Evolutionary conservation across 1,139 yeast genomes (phyloP), one percentile per base, ranked within the genome.

Genomic region (Scheffersomyces illinoinensis): DNA sequence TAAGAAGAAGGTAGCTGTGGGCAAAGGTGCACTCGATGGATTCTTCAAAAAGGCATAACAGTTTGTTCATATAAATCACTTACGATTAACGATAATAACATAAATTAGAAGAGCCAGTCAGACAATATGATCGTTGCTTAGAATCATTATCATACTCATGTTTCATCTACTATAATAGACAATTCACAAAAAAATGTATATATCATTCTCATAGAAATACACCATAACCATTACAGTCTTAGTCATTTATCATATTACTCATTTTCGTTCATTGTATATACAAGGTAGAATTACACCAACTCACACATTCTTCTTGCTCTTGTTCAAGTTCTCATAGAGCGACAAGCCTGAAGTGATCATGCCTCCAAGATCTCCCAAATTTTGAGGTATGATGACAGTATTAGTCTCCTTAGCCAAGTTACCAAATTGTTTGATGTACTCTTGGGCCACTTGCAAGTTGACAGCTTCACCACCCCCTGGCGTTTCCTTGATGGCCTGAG

Each of bases 401-500:
- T 90, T 91, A 53, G 90, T 78, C 71, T 90, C 93, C 78, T 91
- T 90, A 53, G 97, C 97, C 70, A 91, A 79, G 65, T 90, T 87
- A 55, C 91, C 90, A 71, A 91, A 91, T 54, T 93, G 91, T 60
- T 87, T 90, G 61, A 91, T 91, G 71, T 91, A 91, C 68, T 89
- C 90, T 70, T 90, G 95, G 21, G 97, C 97, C 54, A 91, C 88
- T 72, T 88, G 93, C 64, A 91, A 81, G 47, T 88, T 79, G 51
- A 91, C 92, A 4, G 96, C 97, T 56, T 89, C 89, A 59, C 77
- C 77, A 53, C 96, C 95, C 61, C 89, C 90, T 7, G 90, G 88
- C 21, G 91, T 85, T 56, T 82, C 81, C 58, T 82, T 74, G 66
- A 91, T 89, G 33, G 96, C 92, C 55, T 78, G 71, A 21, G 96